A percentile compares a stretch with the other conserved stretches of the same genome.
Conservation (phyloP, 306 rosid genomes). For the Rosa chinensis region DNA sequence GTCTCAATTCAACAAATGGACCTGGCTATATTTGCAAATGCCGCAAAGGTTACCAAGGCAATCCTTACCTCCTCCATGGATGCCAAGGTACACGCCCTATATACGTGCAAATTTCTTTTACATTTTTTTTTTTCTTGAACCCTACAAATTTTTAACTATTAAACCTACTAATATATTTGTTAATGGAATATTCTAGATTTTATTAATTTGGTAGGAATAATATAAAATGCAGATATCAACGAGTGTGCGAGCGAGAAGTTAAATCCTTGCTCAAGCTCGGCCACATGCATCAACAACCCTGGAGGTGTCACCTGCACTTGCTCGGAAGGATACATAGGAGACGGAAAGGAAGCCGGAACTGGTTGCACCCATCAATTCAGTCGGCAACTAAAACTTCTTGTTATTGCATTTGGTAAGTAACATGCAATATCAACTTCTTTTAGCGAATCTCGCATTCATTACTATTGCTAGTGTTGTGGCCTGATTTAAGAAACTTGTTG, state of each 20-base stretch:
- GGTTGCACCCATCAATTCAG: neutral
- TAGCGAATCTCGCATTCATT: neutral
- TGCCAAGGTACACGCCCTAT: slow-evolving; percentile 13
- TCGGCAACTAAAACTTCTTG: neutral
- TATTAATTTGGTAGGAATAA: neutral
- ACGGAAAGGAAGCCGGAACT: slow-evolving; percentile 2
- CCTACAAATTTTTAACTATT: neutral
- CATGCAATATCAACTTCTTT: neutral
- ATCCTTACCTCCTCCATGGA: slow-evolving; percentile 26
- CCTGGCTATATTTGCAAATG: slow-evolving; percentile 36
- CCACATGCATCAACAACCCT: slow-evolving; percentile 3
- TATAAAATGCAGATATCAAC: slow-evolving; percentile 15
- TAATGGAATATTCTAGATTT: neutral
- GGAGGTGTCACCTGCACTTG: slow-evolving; percentile 14
- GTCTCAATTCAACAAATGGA: slow-evolving; percentile 9
- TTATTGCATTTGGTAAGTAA: slow-evolving; percentile 14
- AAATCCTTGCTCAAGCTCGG: slow-evolving; percentile 2
- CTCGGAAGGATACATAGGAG: slow-evolving; percentile 1
- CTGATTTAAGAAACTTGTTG: too few relatives aligned
- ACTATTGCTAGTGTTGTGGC: too few relatives aligned
- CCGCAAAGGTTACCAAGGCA: slow-evolving; percentile 19
- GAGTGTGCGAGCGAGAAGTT: slow-evolving; percentile 15
- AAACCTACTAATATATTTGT: too few relatives aligned
- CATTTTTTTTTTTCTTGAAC: neutral
- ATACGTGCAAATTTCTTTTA: neutral